Evolutionary conservation across 2,329 filamentous ascomycete genomes (phyloP).

Genomic region (Boeremia exigua): DNA sequence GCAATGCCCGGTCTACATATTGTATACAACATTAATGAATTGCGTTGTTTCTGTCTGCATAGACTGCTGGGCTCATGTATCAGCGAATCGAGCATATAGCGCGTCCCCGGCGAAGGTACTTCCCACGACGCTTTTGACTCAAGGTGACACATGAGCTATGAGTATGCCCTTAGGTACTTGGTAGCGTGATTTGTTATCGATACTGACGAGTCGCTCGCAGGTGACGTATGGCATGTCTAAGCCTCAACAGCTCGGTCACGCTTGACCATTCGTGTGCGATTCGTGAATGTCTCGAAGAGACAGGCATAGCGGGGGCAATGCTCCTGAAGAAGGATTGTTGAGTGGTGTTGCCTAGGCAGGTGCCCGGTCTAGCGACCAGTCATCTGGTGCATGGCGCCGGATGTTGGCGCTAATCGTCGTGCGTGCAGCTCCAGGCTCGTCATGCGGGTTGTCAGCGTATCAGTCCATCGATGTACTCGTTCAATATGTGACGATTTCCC

Average conservation of each 20-base stretch:
- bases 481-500: slow-evolving; percentile 41
- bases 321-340: slow-evolving; percentile 18
- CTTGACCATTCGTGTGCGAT: background rate
- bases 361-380: slow-evolving; percentile 8
- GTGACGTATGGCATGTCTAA: slow-evolving; percentile 20
- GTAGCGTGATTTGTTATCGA: slow-evolving; percentile 23
- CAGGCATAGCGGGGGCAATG: slow-evolving; percentile 6
- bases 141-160: too few species aligned
- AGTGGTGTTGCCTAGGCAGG: slow-evolving; percentile 17
- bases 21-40: slow-evolving; percentile 19
- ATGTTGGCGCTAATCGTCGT: slow-evolving; percentile 26
- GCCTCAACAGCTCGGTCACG: background rate
- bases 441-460: slow-evolving; percentile 34
- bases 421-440: slow-evolving; percentile 17
- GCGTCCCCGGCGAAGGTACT: background rate
- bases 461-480: slow-evolving; percentile 34
- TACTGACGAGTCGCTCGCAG: slow-evolving; percentile 1
- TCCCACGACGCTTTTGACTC: background rate
- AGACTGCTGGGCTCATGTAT: slow-evolving; percentile 20
- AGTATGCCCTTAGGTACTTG: background rate
- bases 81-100: slow-evolving; percentile 23
- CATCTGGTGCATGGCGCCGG: slow-evolving; percentile 7
- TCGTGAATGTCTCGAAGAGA: background rate
- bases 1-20: slow-evolving; percentile 28
- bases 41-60: slow-evolving; percentile 15